Conservation (phyloP, 352 stramenopile genomes). For the Hyaloperonospora brassicae region DNA sequence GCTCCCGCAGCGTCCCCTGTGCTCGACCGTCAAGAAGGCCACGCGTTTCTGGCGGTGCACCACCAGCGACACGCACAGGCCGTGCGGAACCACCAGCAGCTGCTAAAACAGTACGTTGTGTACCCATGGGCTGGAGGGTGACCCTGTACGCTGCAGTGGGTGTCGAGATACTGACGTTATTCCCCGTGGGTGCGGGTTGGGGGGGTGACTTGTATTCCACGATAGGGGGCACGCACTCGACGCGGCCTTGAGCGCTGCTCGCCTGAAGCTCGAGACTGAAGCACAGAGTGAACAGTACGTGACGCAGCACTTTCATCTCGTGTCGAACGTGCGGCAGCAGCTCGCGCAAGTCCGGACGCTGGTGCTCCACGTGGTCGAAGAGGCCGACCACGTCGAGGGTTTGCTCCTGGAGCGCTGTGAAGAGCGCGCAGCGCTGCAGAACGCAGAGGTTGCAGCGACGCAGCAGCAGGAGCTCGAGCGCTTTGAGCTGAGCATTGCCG, state of each 20-base stretch:
- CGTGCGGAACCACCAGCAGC: constrained; percentile 32
- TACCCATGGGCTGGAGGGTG: not conserved
- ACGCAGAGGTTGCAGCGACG: constrained; percentile 54
- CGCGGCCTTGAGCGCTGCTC: constrained; percentile 28
- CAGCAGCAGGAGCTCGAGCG: constrained; percentile 70
- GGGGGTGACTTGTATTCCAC: not conserved
- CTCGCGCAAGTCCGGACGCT: constrained; percentile 36
- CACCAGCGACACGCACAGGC: constrained; percentile 27
- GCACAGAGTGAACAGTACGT: constrained; percentile 64
- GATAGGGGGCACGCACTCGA: constrained; percentile 48
- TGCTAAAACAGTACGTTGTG: constrained; percentile 34
- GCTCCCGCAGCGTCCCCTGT: not conserved
- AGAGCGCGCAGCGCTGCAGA: constrained; percentile 63
- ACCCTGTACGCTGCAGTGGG: no score
- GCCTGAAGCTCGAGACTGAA: constrained; percentile 48
- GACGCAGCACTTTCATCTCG: constrained; percentile 50
- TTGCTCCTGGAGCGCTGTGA: constrained; percentile 59
- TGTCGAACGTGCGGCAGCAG: constrained; percentile 46
- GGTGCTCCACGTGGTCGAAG: constrained; percentile 48
- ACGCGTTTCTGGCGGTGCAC: constrained; percentile 37
- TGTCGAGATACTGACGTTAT: constrained; percentile 15
- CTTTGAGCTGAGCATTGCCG: constrained; percentile 54
- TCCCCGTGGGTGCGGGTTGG: constrained; percentile 4
- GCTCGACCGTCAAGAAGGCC: constrained; percentile 25
- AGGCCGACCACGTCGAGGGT: constrained; percentile 64